phyloP scores from a whole-genome alignment of 78 protist genomes.

The Guillardia theta region DNA sequence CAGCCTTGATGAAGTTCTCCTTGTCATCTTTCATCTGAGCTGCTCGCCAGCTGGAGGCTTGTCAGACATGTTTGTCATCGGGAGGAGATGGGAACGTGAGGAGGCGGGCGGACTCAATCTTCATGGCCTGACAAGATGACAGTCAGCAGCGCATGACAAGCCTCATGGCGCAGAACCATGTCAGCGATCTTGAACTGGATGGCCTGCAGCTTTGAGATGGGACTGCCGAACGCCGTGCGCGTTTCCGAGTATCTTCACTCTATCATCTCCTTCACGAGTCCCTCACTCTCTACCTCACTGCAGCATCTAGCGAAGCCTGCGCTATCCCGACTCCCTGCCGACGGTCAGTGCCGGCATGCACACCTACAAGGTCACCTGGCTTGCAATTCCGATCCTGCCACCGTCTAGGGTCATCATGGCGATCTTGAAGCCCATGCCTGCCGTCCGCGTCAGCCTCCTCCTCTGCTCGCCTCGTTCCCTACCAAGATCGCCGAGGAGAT shows the following conservation, averaged over 20 bases:
- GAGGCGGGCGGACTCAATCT: background rate
- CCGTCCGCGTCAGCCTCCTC: background rate
- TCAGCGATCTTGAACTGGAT: constrained; percentile 30
- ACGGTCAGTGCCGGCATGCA: too few species aligned
- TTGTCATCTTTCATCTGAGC: constrained; percentile 25
- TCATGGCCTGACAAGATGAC: background rate
- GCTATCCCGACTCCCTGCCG: constrained; percentile 45
- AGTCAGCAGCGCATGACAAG: background rate
- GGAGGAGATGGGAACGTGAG: background rate
- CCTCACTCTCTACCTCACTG: background rate
- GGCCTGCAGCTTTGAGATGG: constrained; percentile 33
- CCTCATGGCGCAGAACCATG: background rate
- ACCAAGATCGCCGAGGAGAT: background rate
- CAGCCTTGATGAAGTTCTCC: constrained; percentile 46
- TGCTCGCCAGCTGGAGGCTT: constrained; percentile 3
- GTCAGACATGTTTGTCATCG: background rate
- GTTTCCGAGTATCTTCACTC: constrained; percentile 14
- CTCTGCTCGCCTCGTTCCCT: background rate
- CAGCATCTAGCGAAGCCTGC: constrained; percentile 47
- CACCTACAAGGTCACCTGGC: too few species aligned
- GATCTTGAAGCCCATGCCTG: constrained; percentile 41
- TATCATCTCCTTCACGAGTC: background rate
- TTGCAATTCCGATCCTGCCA: constrained; percentile 50
- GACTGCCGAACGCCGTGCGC: constrained; percentile 39
- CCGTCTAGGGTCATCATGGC: constrained; percentile 53